These are phyloP conservation scores for Chalciporus piperatus DNA, from an alignment of 768 basidiomycete genomes.

Conservation along the genomic window DNA sequence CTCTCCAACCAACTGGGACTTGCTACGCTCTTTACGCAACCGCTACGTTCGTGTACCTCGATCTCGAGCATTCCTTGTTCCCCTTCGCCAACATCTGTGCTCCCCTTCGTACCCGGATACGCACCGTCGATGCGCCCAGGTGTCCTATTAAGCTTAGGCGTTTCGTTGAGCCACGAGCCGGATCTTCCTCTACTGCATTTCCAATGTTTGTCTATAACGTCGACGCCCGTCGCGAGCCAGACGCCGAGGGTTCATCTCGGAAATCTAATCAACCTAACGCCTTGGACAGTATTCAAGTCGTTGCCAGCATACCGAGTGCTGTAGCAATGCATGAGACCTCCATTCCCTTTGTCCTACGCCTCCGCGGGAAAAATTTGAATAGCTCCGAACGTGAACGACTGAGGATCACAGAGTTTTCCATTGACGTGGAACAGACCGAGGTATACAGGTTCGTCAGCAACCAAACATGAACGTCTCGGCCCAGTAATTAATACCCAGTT, in stretches of 20 bases:
- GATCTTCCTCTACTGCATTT: slow-evolving; percentile 26
- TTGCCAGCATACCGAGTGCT: slow-evolving; percentile 60
- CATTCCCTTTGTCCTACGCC: slow-evolving; percentile 56
- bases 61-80: slow-evolving; percentile 42
- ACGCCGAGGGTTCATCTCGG: slow-evolving; percentile 8
- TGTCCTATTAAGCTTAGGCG: slow-evolving; percentile 50
- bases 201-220: slow-evolving; percentile 43
- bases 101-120: slow-evolving; percentile 48
- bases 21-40: slow-evolving; percentile 67
- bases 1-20: slow-evolving; percentile 49
- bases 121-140: slow-evolving; percentile 39
- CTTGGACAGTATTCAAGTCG: slow-evolving; percentile 60
- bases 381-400: slow-evolving; percentile 51
- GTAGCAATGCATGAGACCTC: slow-evolving; percentile 43
- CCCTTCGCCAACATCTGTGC: slow-evolving; percentile 54
- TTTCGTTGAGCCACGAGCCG: slow-evolving; percentile 44
- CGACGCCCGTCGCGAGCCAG: slow-evolving; percentile 32
- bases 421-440: slow-evolving; percentile 64
- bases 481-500: slow-evolving; percentile 6
- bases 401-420: slow-evolving; percentile 51
- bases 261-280: slow-evolving; percentile 49
- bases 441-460: slow-evolving; percentile 52
- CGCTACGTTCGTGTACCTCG: slow-evolving; percentile 52
- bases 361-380: slow-evolving; percentile 55
- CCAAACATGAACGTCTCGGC: neutral